Evolutionary conservation across 768 basidiomycete genomes (phyloP), one percentile per base, ranked within the genome.

Genomic region (Trametopsis cervina): DNA sequence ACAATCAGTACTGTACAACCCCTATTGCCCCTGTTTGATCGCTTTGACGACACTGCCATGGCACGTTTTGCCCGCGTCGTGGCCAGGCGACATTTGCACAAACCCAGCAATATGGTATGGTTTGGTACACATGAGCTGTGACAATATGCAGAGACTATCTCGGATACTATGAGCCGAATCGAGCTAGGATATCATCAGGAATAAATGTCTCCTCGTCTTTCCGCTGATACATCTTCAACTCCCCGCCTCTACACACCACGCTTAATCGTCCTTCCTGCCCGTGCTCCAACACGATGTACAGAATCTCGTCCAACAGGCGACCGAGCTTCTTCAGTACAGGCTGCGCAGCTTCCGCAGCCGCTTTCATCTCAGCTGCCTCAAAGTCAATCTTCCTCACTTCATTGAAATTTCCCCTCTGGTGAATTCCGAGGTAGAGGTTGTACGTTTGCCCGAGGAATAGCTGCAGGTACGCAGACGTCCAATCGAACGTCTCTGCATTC

Each of bases 391-490:
- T 81, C 43, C 71, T 64, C 5, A 83, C 64, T 9, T 65, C 60
- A 3, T 59, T 55, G 61, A 88, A 87, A 1, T 35, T 63, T 1
- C 85, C 85, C 2, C 68, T 61, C 12, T 66, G 57, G 59, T 88
- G 85, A 36, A 74, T 64, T 0, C 75, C 85, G 45, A 85, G 65
- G 58, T 76, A 80, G 49, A 80, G 71, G 54, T 78, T 73, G 1
- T 72, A 65, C 0, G 82, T 87, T 58, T 82, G 80, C 4, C 86
- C 85, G 46, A 89, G 72, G 59, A 75, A 81, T 11, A 87, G 63
- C 58, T 87, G 85, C 0, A 80, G 76, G 60, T 79, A 85, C 1
- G 68, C 65, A 11, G 84, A 81, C 23, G 57, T 66, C 83, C 83
- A 86, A 56, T 82, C 68, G 49, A 64, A 43, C 7, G 26, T 4